A percentile compares a stretch with the other conserved stretches of the same genome.
These are phyloP conservation scores for Rhodamnia rubescens DNA, from an alignment of 345 rosid species.

Conservation along the genomic window DNA sequence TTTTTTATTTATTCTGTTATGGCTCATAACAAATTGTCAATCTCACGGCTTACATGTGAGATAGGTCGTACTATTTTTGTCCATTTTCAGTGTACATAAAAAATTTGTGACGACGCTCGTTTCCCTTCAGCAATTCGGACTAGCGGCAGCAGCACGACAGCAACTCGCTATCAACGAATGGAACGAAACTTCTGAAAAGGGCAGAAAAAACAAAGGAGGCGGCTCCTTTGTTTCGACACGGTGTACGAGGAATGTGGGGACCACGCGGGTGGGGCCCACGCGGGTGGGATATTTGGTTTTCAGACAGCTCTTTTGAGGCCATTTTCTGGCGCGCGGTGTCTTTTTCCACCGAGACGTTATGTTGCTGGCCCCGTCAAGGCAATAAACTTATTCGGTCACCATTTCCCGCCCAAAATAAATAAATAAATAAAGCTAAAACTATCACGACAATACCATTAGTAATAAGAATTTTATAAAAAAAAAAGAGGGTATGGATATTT, in stretches of 20 bases:
- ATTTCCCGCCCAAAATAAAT: not conserved
- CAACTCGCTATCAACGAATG: not conserved
- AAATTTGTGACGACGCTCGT: not conserved
- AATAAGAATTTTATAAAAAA: not conserved
- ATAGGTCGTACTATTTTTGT: too few species aligned
- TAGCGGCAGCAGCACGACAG: too few species aligned
- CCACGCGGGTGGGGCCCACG: not conserved
- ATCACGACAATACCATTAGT: not conserved
- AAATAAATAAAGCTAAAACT: not conserved
- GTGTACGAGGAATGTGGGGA: slow-evolving; percentile 1
- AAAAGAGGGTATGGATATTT: not conserved
- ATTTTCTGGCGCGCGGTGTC: not conserved
- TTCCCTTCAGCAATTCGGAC: not conserved
- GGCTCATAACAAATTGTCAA: too few species aligned
- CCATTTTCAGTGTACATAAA: not conserved
- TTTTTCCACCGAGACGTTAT: too few species aligned
- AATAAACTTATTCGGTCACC: not conserved
- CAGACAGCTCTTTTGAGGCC: not conserved
- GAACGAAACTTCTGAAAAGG: not conserved
- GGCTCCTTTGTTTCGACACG: not conserved
- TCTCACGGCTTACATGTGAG: too few species aligned
- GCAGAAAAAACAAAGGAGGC: not conserved
- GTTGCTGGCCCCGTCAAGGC: too few species aligned
- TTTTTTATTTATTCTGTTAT: too few species aligned
- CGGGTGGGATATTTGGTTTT: not conserved